phyloP scores from a whole-genome alignment of 2,329 filamentous ascomycete genomes.

The Thielaviopsis euricoi region DNA sequence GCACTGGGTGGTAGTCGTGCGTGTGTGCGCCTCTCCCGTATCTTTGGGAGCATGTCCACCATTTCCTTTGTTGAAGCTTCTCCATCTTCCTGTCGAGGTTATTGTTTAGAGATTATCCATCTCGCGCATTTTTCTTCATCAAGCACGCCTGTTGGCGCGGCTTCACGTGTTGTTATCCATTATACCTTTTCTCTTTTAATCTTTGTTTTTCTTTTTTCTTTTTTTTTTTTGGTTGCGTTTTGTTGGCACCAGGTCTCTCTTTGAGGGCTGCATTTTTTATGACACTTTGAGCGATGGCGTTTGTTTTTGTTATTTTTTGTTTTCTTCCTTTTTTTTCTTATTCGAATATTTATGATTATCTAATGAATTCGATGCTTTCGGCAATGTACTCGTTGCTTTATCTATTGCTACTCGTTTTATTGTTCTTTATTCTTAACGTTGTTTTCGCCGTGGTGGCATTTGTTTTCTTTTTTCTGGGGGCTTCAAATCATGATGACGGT shows the following conservation, averaged over 20 bases:
- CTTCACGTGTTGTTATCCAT: background rate
- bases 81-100: background rate
- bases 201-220: background rate
- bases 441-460: background rate
- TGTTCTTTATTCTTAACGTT: background rate
- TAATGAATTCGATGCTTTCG: background rate
- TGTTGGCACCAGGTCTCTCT: background rate
- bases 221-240: background rate
- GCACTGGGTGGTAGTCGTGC: background rate
- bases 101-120: background rate
- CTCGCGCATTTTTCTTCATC: background rate
- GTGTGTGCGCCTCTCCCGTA: background rate
- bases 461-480: background rate
- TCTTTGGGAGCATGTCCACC: background rate
- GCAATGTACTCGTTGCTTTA: background rate
- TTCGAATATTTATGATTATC: conserved; percentile 2
- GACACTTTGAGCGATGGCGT: conserved; percentile 2
- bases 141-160: background rate
- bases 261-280: background rate
- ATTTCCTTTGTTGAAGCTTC: no score
- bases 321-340: conserved; percentile 7
- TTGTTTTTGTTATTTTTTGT: background rate
- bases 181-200: background rate
- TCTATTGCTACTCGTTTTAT: background rate
- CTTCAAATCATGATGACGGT: no score